Conservation (phyloP, 306 rosid species). For the Canavalia ensiformis region DNA sequence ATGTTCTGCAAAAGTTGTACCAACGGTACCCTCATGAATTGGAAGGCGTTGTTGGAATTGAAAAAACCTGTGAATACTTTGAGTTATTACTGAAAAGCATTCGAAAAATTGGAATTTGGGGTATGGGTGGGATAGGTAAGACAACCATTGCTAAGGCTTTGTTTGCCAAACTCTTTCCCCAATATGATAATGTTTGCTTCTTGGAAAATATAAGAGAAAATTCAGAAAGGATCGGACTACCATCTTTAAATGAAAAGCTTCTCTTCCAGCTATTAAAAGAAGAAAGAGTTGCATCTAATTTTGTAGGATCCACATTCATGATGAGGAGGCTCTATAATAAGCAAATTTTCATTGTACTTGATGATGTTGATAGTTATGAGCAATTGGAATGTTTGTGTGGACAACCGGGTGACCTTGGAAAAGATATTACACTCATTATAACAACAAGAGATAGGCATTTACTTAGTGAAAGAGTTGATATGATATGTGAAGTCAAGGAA, state of each 20-base stretch:
- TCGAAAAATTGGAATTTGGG: conserved; percentile 42
- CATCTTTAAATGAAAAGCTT: not conserved
- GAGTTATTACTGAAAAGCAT: not conserved
- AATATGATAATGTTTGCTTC: conserved; percentile 29
- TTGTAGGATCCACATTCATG: not conserved
- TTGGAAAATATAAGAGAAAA: conserved; percentile 22
- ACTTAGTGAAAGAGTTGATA: not conserved
- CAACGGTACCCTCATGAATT: not conserved
- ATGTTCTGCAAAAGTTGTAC: conserved; percentile 3
- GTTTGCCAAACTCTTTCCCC: not conserved
- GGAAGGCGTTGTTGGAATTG: conserved; percentile 17
- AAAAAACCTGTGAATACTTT: not conserved
- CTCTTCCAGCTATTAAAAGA: not conserved
- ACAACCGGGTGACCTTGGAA: not conserved
- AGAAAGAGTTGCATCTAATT: not conserved
- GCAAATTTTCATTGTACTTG: conserved; percentile 35
- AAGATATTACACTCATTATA: conserved; percentile 13
- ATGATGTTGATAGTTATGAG: not conserved
- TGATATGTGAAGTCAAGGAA: not conserved
- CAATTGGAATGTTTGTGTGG: not conserved
- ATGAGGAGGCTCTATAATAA: conserved; percentile 2
- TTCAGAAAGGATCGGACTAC: not conserved
- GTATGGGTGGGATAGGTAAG: conserved; percentile 48
- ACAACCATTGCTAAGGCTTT: conserved; percentile 29
- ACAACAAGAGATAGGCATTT: conserved; percentile 22